Conservation (phyloP, 331 rosid species). For the Malus hybrid region DNA sequence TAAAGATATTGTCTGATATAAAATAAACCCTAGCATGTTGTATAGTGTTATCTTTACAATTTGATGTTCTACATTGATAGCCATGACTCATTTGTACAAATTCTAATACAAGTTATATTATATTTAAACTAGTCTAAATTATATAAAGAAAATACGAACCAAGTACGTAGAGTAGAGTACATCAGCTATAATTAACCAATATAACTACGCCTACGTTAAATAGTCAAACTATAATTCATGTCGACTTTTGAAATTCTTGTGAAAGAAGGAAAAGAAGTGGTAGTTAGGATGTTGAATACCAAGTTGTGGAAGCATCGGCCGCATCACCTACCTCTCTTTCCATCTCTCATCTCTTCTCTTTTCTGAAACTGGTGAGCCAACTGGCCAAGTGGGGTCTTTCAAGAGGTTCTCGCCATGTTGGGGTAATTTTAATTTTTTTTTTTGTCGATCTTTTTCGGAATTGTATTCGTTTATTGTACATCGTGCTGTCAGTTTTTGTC, state of each 20-base stretch:
- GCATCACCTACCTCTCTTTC: neutral
- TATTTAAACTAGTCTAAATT: too few species aligned
- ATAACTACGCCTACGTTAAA: neutral
- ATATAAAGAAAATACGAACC: too few species aligned
- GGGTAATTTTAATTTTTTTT: too few species aligned
- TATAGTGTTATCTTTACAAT: neutral
- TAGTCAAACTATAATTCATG: too few species aligned
- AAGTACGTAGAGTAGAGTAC: too few species aligned
- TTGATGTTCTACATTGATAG: neutral
- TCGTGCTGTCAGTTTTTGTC: accelerated
- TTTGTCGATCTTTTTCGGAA: too few species aligned
- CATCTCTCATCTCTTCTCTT: neutral
- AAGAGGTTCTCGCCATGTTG: neutral
- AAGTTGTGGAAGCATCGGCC: neutral
- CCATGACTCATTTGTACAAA: neutral
- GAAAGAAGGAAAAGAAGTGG: neutral
- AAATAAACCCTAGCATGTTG: too few species aligned
- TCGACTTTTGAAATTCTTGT: neutral
- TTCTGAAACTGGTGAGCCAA: neutral
- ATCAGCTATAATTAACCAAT: too few species aligned
- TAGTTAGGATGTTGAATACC: neutral
- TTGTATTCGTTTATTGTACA: accelerated
- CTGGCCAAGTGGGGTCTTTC: neutral
- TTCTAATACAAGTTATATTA: neutral
- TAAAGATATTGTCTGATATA: too few species aligned